phyloP scores from a whole-genome alignment of 345 rosid genomes.

The Excoecaria agallocha region DNA sequence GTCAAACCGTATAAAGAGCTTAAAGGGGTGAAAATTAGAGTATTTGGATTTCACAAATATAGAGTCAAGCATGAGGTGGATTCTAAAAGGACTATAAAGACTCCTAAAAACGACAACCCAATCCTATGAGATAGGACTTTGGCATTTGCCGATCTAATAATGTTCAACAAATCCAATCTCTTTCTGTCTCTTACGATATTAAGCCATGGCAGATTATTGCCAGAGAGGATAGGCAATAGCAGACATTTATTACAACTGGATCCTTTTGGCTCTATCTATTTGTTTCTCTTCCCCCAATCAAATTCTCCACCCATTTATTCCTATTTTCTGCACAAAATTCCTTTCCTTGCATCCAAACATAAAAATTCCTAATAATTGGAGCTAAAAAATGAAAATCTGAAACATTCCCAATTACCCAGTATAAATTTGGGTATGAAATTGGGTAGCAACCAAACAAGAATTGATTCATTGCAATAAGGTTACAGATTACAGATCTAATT shows the following conservation, averaged over 20 bases:
- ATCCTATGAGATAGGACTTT: slow-evolving; percentile 5
- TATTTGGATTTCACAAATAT: neutral
- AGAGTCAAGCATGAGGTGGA: neutral
- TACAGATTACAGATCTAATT: slow-evolving; percentile 16
- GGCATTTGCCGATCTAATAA: slow-evolving; percentile 5
- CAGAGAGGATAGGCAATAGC: slow-evolving; percentile 1
- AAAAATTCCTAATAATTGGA: neutral
- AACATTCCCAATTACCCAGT: neutral
- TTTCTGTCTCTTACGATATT: slow-evolving; percentile 10
- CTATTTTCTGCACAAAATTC: neutral
- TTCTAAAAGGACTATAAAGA: neutral
- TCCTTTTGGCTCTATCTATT: slow-evolving; percentile 12
- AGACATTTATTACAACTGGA: slow-evolving; percentile 20
- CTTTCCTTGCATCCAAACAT: neutral
- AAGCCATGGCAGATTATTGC: neutral
- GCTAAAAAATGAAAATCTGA: neutral
- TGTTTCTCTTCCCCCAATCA: slow-evolving; percentile 2
- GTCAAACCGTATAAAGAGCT: neutral
- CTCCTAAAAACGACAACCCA: slow-evolving; percentile 9
- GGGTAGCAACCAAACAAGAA: neutral
- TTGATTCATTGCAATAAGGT: slow-evolving; percentile 14
- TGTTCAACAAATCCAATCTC: neutral
- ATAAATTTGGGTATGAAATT: neutral
- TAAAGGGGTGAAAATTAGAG: neutral
- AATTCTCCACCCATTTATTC: neutral